Conservation (phyloP, 2,329 filamentous ascomycete species). For the Fusarium pilosicola region DNA sequence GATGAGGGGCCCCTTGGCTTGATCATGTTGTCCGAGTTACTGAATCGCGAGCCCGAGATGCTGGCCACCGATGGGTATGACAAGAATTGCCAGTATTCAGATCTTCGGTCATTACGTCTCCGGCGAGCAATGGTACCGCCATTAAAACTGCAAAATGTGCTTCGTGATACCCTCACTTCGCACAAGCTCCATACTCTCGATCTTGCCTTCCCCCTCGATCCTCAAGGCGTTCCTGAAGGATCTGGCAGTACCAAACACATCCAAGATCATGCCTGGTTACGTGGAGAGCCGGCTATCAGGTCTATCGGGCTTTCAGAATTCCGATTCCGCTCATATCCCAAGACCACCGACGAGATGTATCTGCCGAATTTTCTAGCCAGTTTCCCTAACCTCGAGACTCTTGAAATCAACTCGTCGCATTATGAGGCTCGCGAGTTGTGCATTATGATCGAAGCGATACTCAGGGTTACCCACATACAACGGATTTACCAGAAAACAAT, state of each 20-base stretch:
- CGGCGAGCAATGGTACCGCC: slow-evolving; percentile 41
- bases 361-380: slow-evolving; percentile 49
- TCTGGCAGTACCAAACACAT: slow-evolving; percentile 45
- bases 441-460: slow-evolving; percentile 44
- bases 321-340: slow-evolving; percentile 46
- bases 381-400: slow-evolving; percentile 50
- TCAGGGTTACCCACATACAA: slow-evolving; percentile 47
- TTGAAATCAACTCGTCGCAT: slow-evolving; percentile 48
- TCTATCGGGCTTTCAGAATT: slow-evolving; percentile 51
- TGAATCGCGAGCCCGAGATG: slow-evolving; percentile 27
- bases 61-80: slow-evolving; percentile 11
- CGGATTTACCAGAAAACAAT: slow-evolving; percentile 48
- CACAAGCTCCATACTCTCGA: slow-evolving; percentile 50
- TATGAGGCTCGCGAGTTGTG: slow-evolving; percentile 47
- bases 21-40: slow-evolving; percentile 19
- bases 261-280: slow-evolving; percentile 49
- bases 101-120: slow-evolving; percentile 46
- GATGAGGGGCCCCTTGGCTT: slow-evolving; percentile 36
- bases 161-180: slow-evolving; percentile 41
- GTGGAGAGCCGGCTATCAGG: slow-evolving; percentile 47
- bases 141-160: slow-evolving; percentile 34
- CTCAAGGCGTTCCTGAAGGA: slow-evolving; percentile 38
- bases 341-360: slow-evolving; percentile 44
- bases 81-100: slow-evolving; percentile 36
- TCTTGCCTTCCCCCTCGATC: slow-evolving; percentile 49